Conservation (phyloP, 176 grass and related monocot species). For the Triticum timopheevii region DNA sequence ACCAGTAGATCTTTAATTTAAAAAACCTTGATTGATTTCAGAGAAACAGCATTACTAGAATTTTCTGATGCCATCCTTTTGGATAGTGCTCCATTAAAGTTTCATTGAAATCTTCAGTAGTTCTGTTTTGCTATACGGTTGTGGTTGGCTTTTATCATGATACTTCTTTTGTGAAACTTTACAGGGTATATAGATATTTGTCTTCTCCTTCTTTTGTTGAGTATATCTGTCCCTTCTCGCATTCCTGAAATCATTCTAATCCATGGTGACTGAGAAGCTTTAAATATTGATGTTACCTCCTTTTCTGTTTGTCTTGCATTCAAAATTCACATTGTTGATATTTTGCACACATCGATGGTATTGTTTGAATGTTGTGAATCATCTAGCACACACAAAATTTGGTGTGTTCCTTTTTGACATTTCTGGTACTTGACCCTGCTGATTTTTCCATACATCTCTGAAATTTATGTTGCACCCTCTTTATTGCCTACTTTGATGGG, state of each 20-base stretch:
- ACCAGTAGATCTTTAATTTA: neutral
- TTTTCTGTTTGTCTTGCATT: slow-evolving; percentile 9
- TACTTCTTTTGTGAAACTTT: neutral
- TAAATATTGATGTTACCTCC: neutral
- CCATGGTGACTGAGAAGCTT: neutral
- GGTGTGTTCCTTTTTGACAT: neutral
- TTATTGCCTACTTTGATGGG: neutral
- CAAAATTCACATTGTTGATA: neutral
- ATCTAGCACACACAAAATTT: neutral
- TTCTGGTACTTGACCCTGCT: neutral
- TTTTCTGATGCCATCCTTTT: no score
- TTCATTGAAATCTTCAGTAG: no score
- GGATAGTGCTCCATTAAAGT: no score
- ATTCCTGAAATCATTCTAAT: neutral
- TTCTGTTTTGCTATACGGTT: neutral
- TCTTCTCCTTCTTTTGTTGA: neutral
- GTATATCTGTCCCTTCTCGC: neutral
- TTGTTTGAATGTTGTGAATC: neutral
- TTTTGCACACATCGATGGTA: neutral
- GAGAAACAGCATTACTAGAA: no score
- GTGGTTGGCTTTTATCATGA: neutral
- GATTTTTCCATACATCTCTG: neutral
- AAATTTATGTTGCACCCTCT: neutral
- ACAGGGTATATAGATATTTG: neutral
- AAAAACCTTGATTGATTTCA: no score